A percentile compares a stretch with the other conserved stretches of the same genome.
These are phyloP conservation scores for Blastosporella zonata DNA, from an alignment of 1,284 basidiomycete genomes.

Conservation along the genomic window DNA sequence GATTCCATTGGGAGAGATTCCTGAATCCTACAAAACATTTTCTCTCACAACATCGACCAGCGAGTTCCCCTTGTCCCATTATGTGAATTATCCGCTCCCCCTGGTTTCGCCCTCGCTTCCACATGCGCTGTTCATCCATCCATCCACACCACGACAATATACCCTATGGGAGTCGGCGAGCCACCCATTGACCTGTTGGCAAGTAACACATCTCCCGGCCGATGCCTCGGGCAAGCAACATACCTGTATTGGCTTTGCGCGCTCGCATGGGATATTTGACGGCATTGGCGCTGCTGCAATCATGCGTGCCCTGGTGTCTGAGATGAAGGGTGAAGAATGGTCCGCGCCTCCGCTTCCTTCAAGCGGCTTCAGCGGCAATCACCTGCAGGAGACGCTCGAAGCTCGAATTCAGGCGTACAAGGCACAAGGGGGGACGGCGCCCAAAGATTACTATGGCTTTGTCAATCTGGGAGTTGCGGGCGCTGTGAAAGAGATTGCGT, in stretches of 20 bases:
- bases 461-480: constrained; percentile 24
- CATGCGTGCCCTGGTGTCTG: constrained; percentile 35
- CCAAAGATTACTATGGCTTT: constrained; percentile 20
- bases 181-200: constrained; percentile 40
- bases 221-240: constrained; percentile 24
- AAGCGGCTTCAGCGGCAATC: constrained; percentile 30
- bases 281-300: constrained; percentile 35
- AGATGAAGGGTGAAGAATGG: constrained; percentile 35
- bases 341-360: constrained; percentile 29
- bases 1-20: constrained; percentile 32
- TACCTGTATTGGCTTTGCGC: constrained; percentile 38
- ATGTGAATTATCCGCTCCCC: constrained; percentile 29
- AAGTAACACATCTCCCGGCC: constrained; percentile 35
- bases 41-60: constrained; percentile 32
- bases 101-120: constrained; percentile 31
- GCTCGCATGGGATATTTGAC: constrained; percentile 40
- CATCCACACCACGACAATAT: constrained; percentile 35
- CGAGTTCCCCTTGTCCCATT: constrained; percentile 30
- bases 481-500: constrained; percentile 26
- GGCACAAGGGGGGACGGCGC: constrained; percentile 8
- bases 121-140: constrained; percentile 33
- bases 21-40: constrained; percentile 31
- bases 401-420: constrained; percentile 11
- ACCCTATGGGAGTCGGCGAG: constrained; percentile 29
- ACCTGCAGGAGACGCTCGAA: constrained; percentile 26